Evolutionary conservation across 176 grass and related monocot genomes (phyloP).

Genomic region (Ensete ventricosum): DNA sequence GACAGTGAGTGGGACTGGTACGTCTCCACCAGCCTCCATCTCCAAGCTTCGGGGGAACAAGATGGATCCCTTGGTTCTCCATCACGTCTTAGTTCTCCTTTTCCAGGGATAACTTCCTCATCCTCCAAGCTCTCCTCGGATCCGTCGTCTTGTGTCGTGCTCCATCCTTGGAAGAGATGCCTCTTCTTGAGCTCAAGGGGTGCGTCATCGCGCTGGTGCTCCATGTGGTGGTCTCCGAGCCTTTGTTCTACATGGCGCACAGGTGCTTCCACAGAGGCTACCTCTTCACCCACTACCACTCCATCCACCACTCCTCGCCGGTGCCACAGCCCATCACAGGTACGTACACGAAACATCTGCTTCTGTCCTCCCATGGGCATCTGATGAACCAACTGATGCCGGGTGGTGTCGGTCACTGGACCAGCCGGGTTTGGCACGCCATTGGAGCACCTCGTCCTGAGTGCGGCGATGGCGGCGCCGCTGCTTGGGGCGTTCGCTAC

Average conservation of each 20-base stretch:
- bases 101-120: constrained; percentile 79
- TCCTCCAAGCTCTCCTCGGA: constrained; percentile 62
- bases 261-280: not conserved
- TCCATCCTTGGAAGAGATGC: constrained; percentile 15
- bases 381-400: too few relatives aligned
- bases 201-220: not conserved
- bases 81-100: too few relatives aligned
- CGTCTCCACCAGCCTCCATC: not conserved
- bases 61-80: not conserved
- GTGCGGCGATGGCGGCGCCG: constrained; percentile 45
- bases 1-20: constrained; percentile 10
- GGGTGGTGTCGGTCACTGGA: too few relatives aligned
- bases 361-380: too few relatives aligned
- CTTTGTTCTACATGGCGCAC: not conserved
- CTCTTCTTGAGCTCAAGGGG: constrained; percentile 30
- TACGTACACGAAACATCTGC: not conserved
- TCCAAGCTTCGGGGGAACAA: not conserved
- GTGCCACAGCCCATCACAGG: constrained; percentile 8
- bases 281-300: constrained; percentile 7
- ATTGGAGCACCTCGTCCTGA: constrained; percentile 64
- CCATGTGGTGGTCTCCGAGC: constrained; percentile 5
- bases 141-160: constrained; percentile 15
- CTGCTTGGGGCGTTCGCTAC: constrained; percentile 43
- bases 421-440: constrained; percentile 65
- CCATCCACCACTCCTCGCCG: constrained; percentile 7